These are phyloP conservation scores for Heliamphora pulchella DNA, from an alignment of 179 eudicot genomes.

Conservation along the genomic window DNA sequence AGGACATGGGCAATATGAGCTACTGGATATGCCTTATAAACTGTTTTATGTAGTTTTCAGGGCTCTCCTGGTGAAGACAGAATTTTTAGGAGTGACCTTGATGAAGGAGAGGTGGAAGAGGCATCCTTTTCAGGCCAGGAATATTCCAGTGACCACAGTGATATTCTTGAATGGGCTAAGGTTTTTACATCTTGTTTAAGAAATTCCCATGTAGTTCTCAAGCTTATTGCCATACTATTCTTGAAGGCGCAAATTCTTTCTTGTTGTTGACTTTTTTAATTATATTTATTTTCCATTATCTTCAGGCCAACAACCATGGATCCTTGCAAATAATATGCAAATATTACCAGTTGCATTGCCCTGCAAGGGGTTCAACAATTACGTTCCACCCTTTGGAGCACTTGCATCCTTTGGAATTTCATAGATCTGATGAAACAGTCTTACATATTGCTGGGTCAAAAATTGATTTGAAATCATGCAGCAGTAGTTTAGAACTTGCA, in stretches of 20 bases:
- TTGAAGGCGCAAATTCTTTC: constrained; percentile 4
- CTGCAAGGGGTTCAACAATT: constrained; percentile 66
- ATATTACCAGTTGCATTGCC: constrained; percentile 60
- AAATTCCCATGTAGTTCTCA: neutral
- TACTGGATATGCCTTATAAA: neutral
- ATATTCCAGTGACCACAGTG: constrained; percentile 56
- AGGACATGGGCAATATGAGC: constrained; percentile 8
- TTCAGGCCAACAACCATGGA: constrained; percentile 76
- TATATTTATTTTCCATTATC: neutral
- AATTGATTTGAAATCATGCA: constrained; percentile 61
- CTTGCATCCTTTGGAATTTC: constrained; percentile 78
- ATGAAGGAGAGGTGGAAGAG: constrained; percentile 71
- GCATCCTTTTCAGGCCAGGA: constrained; percentile 79
- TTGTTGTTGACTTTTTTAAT: neutral
- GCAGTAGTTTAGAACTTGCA: constrained; percentile 63
- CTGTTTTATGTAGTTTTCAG: constrained; percentile 52
- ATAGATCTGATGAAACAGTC: constrained; percentile 56
- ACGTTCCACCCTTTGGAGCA: constrained; percentile 88
- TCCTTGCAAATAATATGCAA: constrained; percentile 82
- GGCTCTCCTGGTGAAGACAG: constrained; percentile 74
- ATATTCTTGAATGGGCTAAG: constrained; percentile 97
- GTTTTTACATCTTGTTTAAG: constrained; percentile 29
- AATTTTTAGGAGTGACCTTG: constrained; percentile 61
- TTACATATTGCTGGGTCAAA: constrained; percentile 52
- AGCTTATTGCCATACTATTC: neutral